A percentile compares a stretch with the other conserved stretches of the same genome.
These are phyloP conservation scores for Trichoderma sp. DNA, from an alignment of 2,329 filamentous ascomycete species.

Conservation along the genomic window DNA sequence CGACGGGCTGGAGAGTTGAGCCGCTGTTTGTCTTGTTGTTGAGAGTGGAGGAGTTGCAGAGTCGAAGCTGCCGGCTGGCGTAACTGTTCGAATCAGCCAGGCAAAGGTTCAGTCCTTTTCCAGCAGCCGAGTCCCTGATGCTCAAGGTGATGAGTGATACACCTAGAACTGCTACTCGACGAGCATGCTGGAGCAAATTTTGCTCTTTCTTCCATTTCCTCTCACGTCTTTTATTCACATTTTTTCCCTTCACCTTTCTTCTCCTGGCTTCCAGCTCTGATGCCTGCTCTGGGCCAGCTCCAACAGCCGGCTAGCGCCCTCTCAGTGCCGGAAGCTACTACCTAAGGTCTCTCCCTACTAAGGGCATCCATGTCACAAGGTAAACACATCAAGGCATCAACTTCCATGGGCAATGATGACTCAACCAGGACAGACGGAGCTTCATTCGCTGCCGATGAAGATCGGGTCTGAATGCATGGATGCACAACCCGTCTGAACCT, in stretches of 20 bases:
- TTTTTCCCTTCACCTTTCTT: neutral
- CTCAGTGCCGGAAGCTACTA: slow-evolving; percentile 7
- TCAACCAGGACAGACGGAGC: neutral
- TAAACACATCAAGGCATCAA: neutral
- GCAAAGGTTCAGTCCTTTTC: neutral
- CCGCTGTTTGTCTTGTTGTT: too few species aligned
- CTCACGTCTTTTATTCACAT: too few species aligned
- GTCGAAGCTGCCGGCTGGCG: too few species aligned
- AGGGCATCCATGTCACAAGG: too few species aligned
- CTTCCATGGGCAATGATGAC: neutral
- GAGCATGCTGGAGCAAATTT: neutral
- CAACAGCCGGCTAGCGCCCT: slow-evolving; percentile 14
- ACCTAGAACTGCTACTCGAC: too few species aligned
- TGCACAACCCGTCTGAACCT: neutral
- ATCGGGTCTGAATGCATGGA: too few species aligned
- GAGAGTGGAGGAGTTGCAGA: too few species aligned
- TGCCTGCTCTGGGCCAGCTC: slow-evolving; percentile 6
- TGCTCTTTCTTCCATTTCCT: too few species aligned
- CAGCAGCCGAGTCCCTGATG: slow-evolving; percentile 14
- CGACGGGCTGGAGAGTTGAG: slow-evolving; percentile 11
- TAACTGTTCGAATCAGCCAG: too few species aligned
- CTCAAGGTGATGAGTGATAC: neutral
- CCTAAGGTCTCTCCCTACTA: too few species aligned
- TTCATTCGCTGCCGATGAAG: too few species aligned
- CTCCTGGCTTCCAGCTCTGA: neutral